Base-by-base conservation (phyloP, 1,139 yeast genomes). In the Sugiyamaella japonica region DNA sequence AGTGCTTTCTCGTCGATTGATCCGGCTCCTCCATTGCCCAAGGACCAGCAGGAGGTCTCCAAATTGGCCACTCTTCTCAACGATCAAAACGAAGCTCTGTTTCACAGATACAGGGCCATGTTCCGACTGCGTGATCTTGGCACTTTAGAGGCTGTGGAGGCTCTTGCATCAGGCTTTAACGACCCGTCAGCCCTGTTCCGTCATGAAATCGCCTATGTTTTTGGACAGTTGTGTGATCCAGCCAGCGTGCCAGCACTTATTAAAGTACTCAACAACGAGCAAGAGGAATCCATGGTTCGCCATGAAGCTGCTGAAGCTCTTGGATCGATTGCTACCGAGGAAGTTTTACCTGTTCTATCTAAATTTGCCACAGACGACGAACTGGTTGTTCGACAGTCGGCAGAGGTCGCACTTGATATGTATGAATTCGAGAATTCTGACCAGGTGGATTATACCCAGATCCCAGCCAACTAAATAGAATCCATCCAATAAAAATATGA, bases 241-340 rank as follows among this genome's bases (percentile, higher is more conserved):
- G 90, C 85, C 34, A 85, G 96, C 39, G 96, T 93, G 38, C 97
- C 97, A 46, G 78, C 95, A 23, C 80, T 95, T 63, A 80, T 89
- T 59, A 84, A 87, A 72, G 91, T 93, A 7, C 80, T 95, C 65
- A 82, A 83, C 63, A 83, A 89, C 70, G 82, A 79, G 56, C 69
- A 73, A 15, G 97, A 95, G 75, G 98, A 95, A 46, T 96, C 95
- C 58, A 95, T 95, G 99, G 99, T 95, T 36, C 86, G 99, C 75
- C 99, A 95, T 70, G 99, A 95, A 74, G 99, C 99, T 55, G 99
- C 99, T 31, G 99, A 95, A 74, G 99, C 99, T 29, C 79, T 95
- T 64, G 99, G 99, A 23, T 82, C 96, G 29, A 93, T 95, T 70
- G 98, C 97, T 25, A 89, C 97, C n/a, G 96, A 89, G 65, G 97